Conservation (phyloP, 73 alveolate genomes). For the Tetrahymena thermophila region DNA sequence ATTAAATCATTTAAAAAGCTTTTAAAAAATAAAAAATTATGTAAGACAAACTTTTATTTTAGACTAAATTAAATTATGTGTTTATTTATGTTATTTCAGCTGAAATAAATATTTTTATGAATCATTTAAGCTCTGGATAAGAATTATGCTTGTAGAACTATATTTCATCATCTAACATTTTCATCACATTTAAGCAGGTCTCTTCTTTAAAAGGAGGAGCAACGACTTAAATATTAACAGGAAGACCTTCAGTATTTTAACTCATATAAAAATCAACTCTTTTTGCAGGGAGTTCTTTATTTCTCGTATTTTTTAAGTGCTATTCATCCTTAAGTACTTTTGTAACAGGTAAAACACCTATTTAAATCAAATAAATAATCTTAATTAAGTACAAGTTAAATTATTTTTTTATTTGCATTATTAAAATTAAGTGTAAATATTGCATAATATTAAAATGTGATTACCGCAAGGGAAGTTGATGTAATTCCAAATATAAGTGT, state of each 20-base stretch:
- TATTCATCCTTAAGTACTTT: neutral
- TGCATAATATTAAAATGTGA: too few species aligned
- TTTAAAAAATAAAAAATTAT: too few species aligned
- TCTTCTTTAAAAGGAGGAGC: neutral
- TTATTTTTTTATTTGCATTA: too few species aligned
- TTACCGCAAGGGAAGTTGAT: conserved; percentile 43
- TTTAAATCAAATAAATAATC: neutral
- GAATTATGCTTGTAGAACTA: neutral
- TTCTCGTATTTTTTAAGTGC: neutral
- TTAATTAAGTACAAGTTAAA: neutral
- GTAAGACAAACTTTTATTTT: too few species aligned
- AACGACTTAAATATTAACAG: neutral
- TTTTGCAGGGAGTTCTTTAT: neutral
- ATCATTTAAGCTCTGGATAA: neutral
- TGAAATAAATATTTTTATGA: too few species aligned
- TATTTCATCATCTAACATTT: neutral
- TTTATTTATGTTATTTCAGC: too few species aligned
- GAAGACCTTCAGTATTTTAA: neutral
- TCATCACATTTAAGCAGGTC: neutral
- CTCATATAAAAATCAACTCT: neutral
- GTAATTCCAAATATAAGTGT: conserved; percentile 38
- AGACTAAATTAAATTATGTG: too few species aligned
- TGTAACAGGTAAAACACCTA: neutral
- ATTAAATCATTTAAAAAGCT: too few species aligned
- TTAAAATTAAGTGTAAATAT: too few species aligned